Base-by-base conservation (phyloP, 2,329 filamentous ascomycete species). In the Colletotrichum lupini region DNA sequence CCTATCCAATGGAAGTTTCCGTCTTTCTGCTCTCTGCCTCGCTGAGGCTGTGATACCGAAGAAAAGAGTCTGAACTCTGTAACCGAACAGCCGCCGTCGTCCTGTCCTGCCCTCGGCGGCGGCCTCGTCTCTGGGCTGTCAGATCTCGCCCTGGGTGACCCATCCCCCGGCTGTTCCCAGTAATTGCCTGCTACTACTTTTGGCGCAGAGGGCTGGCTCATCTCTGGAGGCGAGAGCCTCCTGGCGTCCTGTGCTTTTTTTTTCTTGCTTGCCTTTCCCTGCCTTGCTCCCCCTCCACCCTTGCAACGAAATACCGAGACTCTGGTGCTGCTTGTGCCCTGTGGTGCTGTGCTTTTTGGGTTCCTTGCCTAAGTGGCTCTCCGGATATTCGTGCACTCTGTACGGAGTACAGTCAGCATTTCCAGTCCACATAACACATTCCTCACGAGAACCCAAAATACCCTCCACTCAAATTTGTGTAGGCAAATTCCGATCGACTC, bases 211-310 rank as follows among this genome's bases (percentile, higher is more conserved):
- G 46, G 46, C 19, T n/a, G 30, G 9, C 28, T 22, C 37, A 32
- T 60, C 16, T 67, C 16, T 49, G 28, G 24, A 37, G 63, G 66
- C 67, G 59, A 69, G 67, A 65, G 61, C 67, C 70, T 65, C 49
- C 35, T 53, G 60, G 59, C 55, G 70, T 73, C 70, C 70, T 70
- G 67, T 73, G 70, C 69, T 68, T 60, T 57, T 64, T 58, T 30
- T 35, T 8, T 35, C 32, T 35, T 35, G 32, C 19, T 63, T 68
- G 28, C 19, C 16, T 19, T 52, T 16, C 46, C 12, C 22, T 28
- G 14, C 5, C 4, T 53, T 22, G 9, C n/a, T 35, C 28, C n/a
- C 4, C 19, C 32, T 56, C 63, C 67, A 73, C 64, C 70, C 70
- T 65, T 73, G 70, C 60, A 56, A 26, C 16, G 3, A 52, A 30